A percentile compares a stretch with the other conserved stretches of the same genome.
Conservation (phyloP, 2,329 filamentous ascomycete species). For the Xylaria sp. region DNA sequence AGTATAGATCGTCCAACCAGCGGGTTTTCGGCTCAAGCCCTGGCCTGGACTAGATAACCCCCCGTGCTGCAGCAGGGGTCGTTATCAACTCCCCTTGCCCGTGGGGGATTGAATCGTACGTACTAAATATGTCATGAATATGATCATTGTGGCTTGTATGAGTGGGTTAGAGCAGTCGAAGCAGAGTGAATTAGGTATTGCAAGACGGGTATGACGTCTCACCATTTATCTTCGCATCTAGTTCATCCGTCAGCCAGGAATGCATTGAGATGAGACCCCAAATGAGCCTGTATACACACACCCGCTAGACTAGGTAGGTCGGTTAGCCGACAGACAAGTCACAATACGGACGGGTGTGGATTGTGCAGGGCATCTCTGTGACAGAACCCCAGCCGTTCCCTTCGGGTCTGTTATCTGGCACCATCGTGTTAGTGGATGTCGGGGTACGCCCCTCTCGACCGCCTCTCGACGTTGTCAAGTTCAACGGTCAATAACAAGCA, state of each 20-base stretch:
- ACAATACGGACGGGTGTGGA: neutral
- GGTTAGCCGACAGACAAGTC: no score
- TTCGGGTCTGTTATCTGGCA: constrained; percentile 14
- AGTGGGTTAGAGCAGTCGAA: neutral
- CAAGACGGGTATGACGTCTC: neutral
- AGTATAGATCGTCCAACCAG: no score
- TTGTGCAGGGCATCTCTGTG: constrained; percentile 2
- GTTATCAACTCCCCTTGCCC: constrained; percentile 19
- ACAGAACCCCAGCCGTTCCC: constrained; percentile 3
- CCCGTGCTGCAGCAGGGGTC: constrained; percentile 22
- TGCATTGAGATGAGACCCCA: no score
- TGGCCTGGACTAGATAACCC: constrained; percentile 12
- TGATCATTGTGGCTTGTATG: neutral
- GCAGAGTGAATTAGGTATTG: no score
- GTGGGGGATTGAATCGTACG: constrained; percentile 13
- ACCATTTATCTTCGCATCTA: neutral
- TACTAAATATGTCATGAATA: neutral
- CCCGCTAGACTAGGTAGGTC: no score
- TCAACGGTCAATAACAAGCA: no score
- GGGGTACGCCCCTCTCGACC: neutral
- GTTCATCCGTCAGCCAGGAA: neutral
- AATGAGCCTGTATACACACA: no score
- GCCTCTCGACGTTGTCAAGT: no score
- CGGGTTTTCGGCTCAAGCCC: constrained; percentile 1
- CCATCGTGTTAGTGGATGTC: neutral